phyloP scores from a whole-genome alignment of 106 monocot genomes.

The Dioscorea zingiberensis region DNA sequence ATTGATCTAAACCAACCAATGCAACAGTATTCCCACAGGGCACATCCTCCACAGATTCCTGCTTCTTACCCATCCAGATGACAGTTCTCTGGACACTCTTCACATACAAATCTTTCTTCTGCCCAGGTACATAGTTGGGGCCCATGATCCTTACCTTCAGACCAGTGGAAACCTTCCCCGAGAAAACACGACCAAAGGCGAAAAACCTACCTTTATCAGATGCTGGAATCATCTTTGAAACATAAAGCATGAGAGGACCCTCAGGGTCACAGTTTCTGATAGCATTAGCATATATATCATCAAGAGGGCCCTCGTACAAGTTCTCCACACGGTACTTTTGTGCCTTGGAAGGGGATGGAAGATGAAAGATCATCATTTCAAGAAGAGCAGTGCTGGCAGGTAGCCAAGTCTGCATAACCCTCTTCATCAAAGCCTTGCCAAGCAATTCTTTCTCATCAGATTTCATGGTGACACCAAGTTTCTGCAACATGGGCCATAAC shows the following conservation, averaged over 20 bases:
- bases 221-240: slow-evolving; percentile 52
- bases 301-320: slow-evolving; percentile 45
- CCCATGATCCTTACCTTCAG: slow-evolving; percentile 46
- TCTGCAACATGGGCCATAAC: slow-evolving; percentile 44
- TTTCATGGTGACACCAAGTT: slow-evolving; percentile 42
- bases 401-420: slow-evolving; percentile 49
- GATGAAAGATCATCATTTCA: slow-evolving; percentile 56
- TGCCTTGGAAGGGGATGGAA: slow-evolving; percentile 40
- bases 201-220: slow-evolving; percentile 48
- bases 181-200: slow-evolving; percentile 45
- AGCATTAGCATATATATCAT: slow-evolving; percentile 39
- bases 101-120: slow-evolving; percentile 49
- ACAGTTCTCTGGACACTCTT: slow-evolving; percentile 53
- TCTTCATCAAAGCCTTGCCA: slow-evolving; percentile 48
- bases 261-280: slow-evolving; percentile 43
- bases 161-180: slow-evolving; percentile 41
- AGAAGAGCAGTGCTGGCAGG: slow-evolving; percentile 42
- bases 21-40: slow-evolving; percentile 53
- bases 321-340: slow-evolving; percentile 52
- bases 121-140: slow-evolving; percentile 47
- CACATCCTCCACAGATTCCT: slow-evolving; percentile 50
- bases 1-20: slow-evolving; percentile 51
- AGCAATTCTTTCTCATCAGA: slow-evolving; percentile 39
- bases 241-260: slow-evolving; percentile 47
- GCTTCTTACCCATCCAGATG: slow-evolving; percentile 54